Conservation (phyloP, 2,329 filamentous ascomycete genomes). For the Colletotrichum tofieldiae region DNA sequence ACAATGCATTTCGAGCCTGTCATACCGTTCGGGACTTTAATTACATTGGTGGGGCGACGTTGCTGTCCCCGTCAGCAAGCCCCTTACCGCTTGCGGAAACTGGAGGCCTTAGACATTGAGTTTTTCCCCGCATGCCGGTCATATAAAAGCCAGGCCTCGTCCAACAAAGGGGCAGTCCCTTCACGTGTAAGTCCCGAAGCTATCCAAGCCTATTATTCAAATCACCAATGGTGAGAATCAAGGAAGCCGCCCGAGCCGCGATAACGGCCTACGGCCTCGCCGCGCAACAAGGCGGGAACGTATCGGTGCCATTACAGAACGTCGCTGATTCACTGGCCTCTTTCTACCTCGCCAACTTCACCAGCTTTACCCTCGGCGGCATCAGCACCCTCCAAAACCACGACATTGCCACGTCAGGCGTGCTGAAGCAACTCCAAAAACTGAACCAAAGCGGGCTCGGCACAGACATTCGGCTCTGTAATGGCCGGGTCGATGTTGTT, state of each 20-base stretch:
- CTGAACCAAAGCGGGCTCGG: slow-evolving; percentile 41
- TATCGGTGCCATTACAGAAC: background rate
- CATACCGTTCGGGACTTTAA: background rate
- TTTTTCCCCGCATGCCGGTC: background rate
- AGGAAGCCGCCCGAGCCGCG: slow-evolving; percentile 24
- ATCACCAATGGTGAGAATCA: slow-evolving; percentile 28
- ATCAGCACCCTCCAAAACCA: background rate
- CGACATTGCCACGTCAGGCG: background rate
- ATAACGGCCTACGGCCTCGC: slow-evolving; percentile 30
- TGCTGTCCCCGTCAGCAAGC: too few species aligned
- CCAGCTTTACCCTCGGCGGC: slow-evolving; percentile 17
- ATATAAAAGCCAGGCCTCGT: background rate
- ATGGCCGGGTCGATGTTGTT: slow-evolving; percentile 22
- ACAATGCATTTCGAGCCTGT: background rate
- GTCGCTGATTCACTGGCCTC: slow-evolving; percentile 7
- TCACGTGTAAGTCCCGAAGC: too few species aligned
- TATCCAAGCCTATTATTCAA: background rate
- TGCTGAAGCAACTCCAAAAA: background rate
- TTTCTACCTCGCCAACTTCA: slow-evolving; percentile 35
- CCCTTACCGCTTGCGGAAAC: background rate
- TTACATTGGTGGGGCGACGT: too few species aligned
- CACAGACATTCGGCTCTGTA: slow-evolving; percentile 25
- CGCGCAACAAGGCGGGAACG: slow-evolving; percentile 14
- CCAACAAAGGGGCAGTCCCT: background rate
- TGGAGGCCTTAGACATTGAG: background rate